Percentiles rank a stretch among this genome's conserved stretches.
Evolutionary conservation across 2,329 filamentous ascomycete species (phyloP).

Genomic region (Aspergillus luchuensis): DNA sequence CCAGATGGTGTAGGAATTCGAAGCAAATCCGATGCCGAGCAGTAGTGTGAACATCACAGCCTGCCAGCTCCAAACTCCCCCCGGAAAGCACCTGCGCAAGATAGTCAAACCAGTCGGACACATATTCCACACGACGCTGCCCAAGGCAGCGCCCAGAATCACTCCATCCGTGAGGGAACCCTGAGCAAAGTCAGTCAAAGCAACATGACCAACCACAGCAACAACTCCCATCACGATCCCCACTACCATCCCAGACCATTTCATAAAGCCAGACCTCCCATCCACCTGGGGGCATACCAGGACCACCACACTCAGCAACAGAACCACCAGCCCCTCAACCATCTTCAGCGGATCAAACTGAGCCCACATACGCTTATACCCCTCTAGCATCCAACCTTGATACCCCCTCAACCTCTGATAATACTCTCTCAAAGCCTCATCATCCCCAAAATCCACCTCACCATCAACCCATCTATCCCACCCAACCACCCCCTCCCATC

Average conservation of each 20-base stretch:
- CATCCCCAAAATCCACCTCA: neutral
- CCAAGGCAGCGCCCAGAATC: neutral
- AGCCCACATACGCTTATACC: constrained; percentile 86
- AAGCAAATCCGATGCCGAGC: constrained; percentile 69
- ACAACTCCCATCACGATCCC: neutral
- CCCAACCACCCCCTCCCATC: neutral
- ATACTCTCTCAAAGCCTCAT: neutral
- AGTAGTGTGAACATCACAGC: constrained; percentile 61
- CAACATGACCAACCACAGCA: neutral
- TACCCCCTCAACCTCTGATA: constrained; percentile 53
- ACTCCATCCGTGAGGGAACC: neutral
- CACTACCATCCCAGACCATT: neutral
- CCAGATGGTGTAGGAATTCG: constrained; percentile 98
- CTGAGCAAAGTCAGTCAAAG: neutral
- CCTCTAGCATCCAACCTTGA: constrained; percentile 71
- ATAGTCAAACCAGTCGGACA: neutral
- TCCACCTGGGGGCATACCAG: constrained; percentile 48
- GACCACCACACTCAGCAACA: constrained; percentile 55
- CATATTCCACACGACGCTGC: neutral
- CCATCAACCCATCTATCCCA: neutral
- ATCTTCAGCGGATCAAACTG: constrained; percentile 86
- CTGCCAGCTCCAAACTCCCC: constrained; percentile 59
- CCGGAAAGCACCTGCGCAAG: too few relatives aligned
- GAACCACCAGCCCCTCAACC: constrained; percentile 60
- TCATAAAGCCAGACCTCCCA: neutral